phyloP scores from a whole-genome alignment of 371 early-diverging fungal genomes.

The Cokeromyces recurvatus region DNA sequence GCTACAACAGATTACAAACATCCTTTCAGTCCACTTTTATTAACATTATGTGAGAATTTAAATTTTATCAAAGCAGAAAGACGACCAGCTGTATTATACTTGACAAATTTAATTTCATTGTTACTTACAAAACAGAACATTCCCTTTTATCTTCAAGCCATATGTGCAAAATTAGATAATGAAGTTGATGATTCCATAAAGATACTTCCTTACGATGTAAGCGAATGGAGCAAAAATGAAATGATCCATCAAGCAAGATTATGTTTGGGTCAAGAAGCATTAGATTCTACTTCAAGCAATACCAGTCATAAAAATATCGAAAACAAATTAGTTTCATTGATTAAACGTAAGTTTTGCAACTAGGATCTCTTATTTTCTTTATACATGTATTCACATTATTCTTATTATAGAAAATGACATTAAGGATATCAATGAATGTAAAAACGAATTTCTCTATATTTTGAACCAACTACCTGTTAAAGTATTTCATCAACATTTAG shows the following conservation, averaged over 20 bases:
- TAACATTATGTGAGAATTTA: slow-evolving; percentile 49
- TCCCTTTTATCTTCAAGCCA: slow-evolving; percentile 23
- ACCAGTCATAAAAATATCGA: no score
- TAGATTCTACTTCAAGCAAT: neutral
- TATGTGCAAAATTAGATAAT: slow-evolving; percentile 10
- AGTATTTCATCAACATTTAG: no score
- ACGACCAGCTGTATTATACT: slow-evolving; percentile 26
- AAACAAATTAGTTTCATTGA: no score
- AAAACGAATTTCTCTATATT: no score
- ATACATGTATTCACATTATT: no score
- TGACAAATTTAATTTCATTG: slow-evolving; percentile 26
- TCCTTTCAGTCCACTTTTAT: slow-evolving; percentile 56
- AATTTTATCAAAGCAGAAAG: slow-evolving; percentile 44
- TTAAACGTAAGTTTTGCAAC: no score
- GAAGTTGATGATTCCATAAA: neutral
- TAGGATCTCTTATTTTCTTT: no score
- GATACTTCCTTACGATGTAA: neutral
- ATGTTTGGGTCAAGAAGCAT: slow-evolving; percentile 7
- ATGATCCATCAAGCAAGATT: slow-evolving; percentile 19
- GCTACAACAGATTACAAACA: slow-evolving; percentile 22
- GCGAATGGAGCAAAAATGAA: slow-evolving; percentile 10
- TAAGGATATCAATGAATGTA: no score
- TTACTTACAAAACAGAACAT: slow-evolving; percentile 35
- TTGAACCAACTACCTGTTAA: no score
- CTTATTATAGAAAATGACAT: no score